Base-by-base conservation (phyloP, 106 monocot species). In the Triglochin maritima region DNA sequence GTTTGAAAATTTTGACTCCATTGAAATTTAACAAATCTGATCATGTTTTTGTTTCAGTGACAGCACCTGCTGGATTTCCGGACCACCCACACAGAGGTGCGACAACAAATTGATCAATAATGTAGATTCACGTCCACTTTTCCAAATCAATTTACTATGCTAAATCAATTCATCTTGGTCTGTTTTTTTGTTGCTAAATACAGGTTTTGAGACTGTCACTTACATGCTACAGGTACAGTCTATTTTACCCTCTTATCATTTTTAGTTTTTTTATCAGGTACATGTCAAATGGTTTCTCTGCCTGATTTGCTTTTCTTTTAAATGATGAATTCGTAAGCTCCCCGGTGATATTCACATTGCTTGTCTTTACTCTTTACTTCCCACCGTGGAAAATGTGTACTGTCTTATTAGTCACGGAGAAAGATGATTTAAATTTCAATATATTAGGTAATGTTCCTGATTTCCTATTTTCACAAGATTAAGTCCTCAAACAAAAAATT, bases 141-240 rank as follows among this genome's bases (percentile, higher is more conserved):
- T 50, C 50, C 10, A 10, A 5, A 50, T 5, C 5, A 10, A 50
- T 12, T 55, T 55, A 9, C 10, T 55, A n/a, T 9, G 55, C 8
- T 45, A 4, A 44, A 17, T 50, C 17, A 13, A 50, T 29, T 59
- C 59, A 3, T 59, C 6, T 29, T 41, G 7, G 12, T 71, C 44
- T 17, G 4, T 76, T 71, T 71, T 44, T 11, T 76, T 71, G 14
- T 29, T 29, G 29, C 1, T 29, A 29, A 29, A 29, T 29, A 29
- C 79, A 89, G 89, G 91, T 7, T 87, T 92, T 70, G 92, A 92
- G 67, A 85, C 92, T 15, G 87, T 87, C 49, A 92, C 92, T 2
- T 92, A 92, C 69, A 85, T 87, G 82, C 79, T 92, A 49, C 85
- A 92, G 87, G 92, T 92, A 74, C 17, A 29, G 29, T 52, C 7